Evolutionary conservation across 1,284 basidiomycete species (phyloP), one percentile per base, ranked within the genome.

Genomic region (Baeospora myosura): DNA sequence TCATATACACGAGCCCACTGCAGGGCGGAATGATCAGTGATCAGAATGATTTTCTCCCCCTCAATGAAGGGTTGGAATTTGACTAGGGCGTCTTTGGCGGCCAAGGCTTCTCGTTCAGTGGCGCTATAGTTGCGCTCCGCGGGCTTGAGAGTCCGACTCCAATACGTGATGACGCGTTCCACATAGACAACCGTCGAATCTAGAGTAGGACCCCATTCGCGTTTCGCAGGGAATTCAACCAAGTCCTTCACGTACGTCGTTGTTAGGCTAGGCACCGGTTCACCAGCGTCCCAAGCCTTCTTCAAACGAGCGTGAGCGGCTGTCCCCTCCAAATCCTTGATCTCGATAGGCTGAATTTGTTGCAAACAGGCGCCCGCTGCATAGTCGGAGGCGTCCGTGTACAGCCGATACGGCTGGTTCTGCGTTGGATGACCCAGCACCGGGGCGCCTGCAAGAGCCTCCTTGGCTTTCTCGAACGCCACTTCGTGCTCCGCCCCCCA

Each of bases 321-420:
- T 0, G 65, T 69, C 0, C 62, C 63, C 32, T 53, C 51, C n/a
- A 71, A 43, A 38, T 69, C 66, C 3, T 33, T 8, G 0, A 69
- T 40, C 11, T 6, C 4, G 3, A 69, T 64, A 0, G 55, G 52
- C 42, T 68, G 65, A 3, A 66, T 53, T 43, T 68, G 66, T 31
- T 68, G 65, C 7, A 68, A 43, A 2, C 51, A 52, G 2, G 48
- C 46, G 1, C 51, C 63, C 4, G 65, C 17, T 0, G 54, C 64
- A 6, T 48, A 43, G 37, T 64, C 64, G 8, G 52, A 66, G 0
- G 65, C 62, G 41, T 69, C 65, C 0, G 61, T 60, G 39, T 68
- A 68, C 0, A 68, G 28, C 6, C 61, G 39, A 42, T 65, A 16
- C 8, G 11, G 7, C 3, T 2, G n/a, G 1, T 31, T 35, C 21